Evolutionary conservation across 768 basidiomycete genomes (phyloP), one percentile per base, ranked within the genome.

Genomic region (Pleurotus djamor): DNA sequence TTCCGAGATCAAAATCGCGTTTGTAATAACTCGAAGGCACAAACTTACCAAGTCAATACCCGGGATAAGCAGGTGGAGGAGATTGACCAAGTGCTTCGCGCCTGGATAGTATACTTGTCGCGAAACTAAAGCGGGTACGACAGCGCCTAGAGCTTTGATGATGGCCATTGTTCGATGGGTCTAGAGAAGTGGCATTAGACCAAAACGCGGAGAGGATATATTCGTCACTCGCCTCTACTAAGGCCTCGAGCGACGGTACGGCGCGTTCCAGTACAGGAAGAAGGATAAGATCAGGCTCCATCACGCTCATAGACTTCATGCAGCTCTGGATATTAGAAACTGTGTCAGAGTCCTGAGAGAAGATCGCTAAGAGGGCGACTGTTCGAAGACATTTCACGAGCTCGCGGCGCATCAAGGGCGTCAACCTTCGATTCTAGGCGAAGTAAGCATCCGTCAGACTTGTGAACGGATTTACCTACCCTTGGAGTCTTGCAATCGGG

Each of bases 241-340:
- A 74, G 3, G 91, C 86, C 71, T 95, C 92, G n/a, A 97, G 73
- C 0, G 92, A 90, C 1, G 93, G 92, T 4, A 90, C 85, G 8
- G 92, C 91, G 57, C 93, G 79, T 69, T 96, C 92, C 60, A 96
- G 72, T 44, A 96, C 81, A 0, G 92, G 85, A 47, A 88, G 85
- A 45, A 96, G 75, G 63, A 96, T 87, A 21, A 96, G 77, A 68
- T 93, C 91, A 1, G 94, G 93, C 64, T 95, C 93, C 81, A 93
- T 86, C 47, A 88, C 72, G 58, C 85, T 84, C 86, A 94, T 86
- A 14, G 87, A 90, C 72, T 92, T 92, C 62, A 96, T 73, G 59
- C 89, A 88, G 44, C 85, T 85, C 68, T 92, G 88, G 45, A 93
- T 87, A 63, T 93, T 91, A 13, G 79, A 72, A 33, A 90, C 87